Evolutionary conservation across 202 grass and related monocot genomes (phyloP).

Genomic region (Hordeum pubiflorum): DNA sequence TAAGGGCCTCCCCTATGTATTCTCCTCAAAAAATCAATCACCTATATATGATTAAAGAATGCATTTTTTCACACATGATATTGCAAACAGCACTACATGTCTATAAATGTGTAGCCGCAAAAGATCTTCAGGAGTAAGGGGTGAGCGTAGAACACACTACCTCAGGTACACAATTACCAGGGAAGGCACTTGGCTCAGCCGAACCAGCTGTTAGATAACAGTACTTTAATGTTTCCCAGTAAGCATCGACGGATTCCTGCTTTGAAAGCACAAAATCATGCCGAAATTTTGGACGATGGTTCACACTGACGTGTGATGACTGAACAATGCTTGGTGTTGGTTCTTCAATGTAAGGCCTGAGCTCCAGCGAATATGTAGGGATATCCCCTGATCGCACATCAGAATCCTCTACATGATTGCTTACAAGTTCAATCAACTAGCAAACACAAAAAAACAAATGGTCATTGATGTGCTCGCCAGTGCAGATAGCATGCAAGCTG

Average conservation of each 20-base stretch:
- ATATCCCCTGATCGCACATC: slow-evolving; percentile 26
- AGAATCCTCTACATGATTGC: slow-evolving; percentile 34
- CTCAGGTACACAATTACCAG: slow-evolving; percentile 72
- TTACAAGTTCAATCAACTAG: slow-evolving; percentile 76
- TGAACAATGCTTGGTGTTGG: slow-evolving; percentile 46
- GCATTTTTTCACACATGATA: not conserved
- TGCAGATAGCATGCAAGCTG: slow-evolving; percentile 5
- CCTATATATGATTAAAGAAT: not conserved
- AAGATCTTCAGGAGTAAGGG: no score
- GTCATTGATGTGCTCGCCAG: not conserved
- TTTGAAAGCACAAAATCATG: slow-evolving; percentile 87
- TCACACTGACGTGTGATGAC: slow-evolving; percentile 32
- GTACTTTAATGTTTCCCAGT: slow-evolving; percentile 93
- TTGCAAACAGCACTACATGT: not conserved
- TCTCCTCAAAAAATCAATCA: not conserved
- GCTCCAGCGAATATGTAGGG: slow-evolving; percentile 61
- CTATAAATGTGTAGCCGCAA: not conserved
- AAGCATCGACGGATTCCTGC: slow-evolving; percentile 55
- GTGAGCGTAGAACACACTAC: not conserved
- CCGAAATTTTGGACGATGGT: slow-evolving; percentile 46
- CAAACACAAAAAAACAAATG: slow-evolving; percentile 14
- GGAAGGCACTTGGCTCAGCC: slow-evolving; percentile 58
- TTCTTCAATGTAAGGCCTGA: slow-evolving; percentile 94
- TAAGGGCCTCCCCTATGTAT: not conserved
- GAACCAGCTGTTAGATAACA: slow-evolving; percentile 56